These are phyloP conservation scores for Sporothrix brasiliensis DNA, from an alignment of 2,329 filamentous ascomycete species.

Conservation along the genomic window DNA sequence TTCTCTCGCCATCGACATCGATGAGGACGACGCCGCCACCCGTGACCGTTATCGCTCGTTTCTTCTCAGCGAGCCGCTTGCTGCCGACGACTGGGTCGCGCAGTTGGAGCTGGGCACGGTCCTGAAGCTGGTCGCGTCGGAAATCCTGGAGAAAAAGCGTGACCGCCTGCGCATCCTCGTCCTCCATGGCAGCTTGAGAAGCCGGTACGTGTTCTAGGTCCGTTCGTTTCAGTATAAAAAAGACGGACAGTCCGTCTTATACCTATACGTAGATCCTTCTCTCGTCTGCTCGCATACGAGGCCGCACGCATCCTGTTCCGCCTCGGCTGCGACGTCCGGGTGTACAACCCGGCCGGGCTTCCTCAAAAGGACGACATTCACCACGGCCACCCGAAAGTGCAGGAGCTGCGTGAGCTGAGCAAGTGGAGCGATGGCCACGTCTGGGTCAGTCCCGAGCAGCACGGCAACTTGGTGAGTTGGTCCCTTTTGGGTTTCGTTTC, in stretches of 20 bases:
- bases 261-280: slow-evolving; percentile 38
- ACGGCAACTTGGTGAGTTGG: slow-evolving; percentile 59
- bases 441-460: slow-evolving; percentile 68
- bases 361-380: slow-evolving; percentile 66
- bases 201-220: not conserved
- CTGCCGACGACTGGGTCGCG: slow-evolving; percentile 1
- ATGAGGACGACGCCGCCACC: not conserved
- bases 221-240: too few species aligned
- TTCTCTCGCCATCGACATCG: not conserved
- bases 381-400: slow-evolving; percentile 62
- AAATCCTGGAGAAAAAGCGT: not conserved
- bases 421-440: slow-evolving; percentile 68
- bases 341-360: slow-evolving; percentile 61
- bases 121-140: not conserved
- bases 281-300: slow-evolving; percentile 62
- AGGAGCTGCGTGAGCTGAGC: slow-evolving; percentile 63
- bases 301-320: slow-evolving; percentile 62
- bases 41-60: not conserved
- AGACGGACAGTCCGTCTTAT: too few species aligned
- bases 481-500: too few species aligned
- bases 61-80: not conserved
- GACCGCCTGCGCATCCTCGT: slow-evolving; percentile 1
- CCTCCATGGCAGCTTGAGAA: not conserved
- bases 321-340: slow-evolving; percentile 66
- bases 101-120: slow-evolving; percentile 2